phyloP scores from a whole-genome alignment of 805 yeast genomes.

The Wickerhamomyces xylosicus region DNA sequence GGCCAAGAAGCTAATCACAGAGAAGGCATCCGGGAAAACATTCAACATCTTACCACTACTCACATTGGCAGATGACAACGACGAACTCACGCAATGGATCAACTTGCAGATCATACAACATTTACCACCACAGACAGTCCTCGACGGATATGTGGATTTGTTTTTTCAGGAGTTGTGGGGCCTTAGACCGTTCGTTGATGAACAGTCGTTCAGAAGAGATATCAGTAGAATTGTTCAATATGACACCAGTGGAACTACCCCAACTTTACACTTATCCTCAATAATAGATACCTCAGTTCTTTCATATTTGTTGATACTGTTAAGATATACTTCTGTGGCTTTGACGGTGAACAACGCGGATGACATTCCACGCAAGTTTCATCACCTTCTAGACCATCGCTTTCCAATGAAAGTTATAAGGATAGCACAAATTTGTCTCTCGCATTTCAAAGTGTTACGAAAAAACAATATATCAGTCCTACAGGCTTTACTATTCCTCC shows the following conservation, averaged over 20 bases:
- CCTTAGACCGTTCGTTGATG: slow-evolving; percentile 35
- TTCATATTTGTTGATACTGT: slow-evolving; percentile 27
- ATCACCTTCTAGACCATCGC: slow-evolving; percentile 20
- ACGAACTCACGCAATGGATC: slow-evolving; percentile 19
- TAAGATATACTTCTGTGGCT: slow-evolving; percentile 32
- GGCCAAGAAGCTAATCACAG: slow-evolving; percentile 3
- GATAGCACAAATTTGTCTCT: slow-evolving; percentile 29
- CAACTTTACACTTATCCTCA: slow-evolving; percentile 21
- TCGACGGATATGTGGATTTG: slow-evolving; percentile 29
- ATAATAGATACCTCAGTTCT: slow-evolving; percentile 29
- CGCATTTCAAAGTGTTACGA: slow-evolving; percentile 27
- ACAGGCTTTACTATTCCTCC: slow-evolving; percentile 30
- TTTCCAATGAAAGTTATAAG: slow-evolving; percentile 26
- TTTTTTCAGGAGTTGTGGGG: slow-evolving; percentile 34
- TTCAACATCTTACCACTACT: slow-evolving; percentile 5
- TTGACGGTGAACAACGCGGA: slow-evolving; percentile 12
- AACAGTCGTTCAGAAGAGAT: slow-evolving; percentile 20
- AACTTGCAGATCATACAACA: slow-evolving; percentile 22
- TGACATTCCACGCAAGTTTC: no score
- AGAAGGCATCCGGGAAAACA: slow-evolving; percentile 1
- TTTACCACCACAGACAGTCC: slow-evolving; percentile 26
- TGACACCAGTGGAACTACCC: no score
- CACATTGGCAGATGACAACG: slow-evolving; percentile 3
- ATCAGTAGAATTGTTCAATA: slow-evolving; percentile 27
- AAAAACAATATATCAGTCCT: slow-evolving; percentile 26